phyloP scores from a whole-genome alignment of 805 yeast species.

The Candida taoyuanica region DNA sequence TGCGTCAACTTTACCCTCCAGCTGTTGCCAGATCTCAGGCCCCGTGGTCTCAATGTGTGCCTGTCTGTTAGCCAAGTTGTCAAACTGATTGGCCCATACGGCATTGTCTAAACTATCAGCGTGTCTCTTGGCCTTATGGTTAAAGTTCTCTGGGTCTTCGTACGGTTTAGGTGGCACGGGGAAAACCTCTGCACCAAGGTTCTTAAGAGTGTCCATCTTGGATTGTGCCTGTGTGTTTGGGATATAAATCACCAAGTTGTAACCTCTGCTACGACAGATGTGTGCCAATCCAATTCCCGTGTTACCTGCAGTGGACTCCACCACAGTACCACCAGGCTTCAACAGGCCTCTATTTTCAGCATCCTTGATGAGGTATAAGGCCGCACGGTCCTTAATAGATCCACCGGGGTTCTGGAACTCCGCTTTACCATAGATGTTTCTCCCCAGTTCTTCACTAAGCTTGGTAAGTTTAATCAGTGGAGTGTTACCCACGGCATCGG shows the following conservation, averaged over 20 bases:
- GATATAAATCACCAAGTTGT: constrained; percentile 82
- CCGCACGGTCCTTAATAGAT: constrained; percentile 88
- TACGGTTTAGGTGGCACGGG: constrained; percentile 88
- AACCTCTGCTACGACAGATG: constrained; percentile 76
- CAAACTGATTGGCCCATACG: constrained; percentile 92
- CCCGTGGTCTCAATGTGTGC: constrained; percentile 90
- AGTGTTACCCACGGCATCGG: constrained; percentile 90
- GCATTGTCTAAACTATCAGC: constrained; percentile 75
- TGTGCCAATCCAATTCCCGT: constrained; percentile 92
- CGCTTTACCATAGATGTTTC: constrained; percentile 84
- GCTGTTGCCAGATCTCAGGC: constrained; percentile 87
- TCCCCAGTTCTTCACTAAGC: constrained; percentile 53
- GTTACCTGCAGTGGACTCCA: constrained; percentile 94
- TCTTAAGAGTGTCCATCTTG: constrained; percentile 67
- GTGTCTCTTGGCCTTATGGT: constrained; percentile 81
- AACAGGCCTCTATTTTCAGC: constrained; percentile 69
- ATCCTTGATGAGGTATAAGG: constrained; percentile 67
- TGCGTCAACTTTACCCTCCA: constrained; percentile 72
- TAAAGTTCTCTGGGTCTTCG: constrained; percentile 78
- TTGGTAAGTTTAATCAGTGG: constrained; percentile 65
- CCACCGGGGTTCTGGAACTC: constrained; percentile 95
- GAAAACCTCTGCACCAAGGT: constrained; percentile 80
- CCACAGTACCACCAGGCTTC: constrained; percentile 76
- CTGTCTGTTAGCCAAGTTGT: constrained; percentile 80
- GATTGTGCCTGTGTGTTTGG: constrained; percentile 84